phyloP scores from a whole-genome alignment of 345 rosid genomes.

The Pistacia atlantica region DNA sequence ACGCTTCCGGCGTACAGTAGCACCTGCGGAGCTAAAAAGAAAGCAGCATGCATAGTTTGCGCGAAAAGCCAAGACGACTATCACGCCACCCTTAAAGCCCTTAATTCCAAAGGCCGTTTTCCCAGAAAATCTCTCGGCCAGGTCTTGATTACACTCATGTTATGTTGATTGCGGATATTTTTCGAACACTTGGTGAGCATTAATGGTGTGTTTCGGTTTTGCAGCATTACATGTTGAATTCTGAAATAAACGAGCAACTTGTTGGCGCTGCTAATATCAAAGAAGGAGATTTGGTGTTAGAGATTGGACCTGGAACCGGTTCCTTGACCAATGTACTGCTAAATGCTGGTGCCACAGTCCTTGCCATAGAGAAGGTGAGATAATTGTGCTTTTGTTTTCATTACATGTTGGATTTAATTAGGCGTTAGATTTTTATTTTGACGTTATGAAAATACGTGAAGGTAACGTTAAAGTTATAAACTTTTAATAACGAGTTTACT shows the following conservation, averaged over 20 bases:
- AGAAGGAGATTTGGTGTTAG: slow-evolving; percentile 83
- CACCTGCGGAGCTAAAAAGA: slow-evolving; percentile 10
- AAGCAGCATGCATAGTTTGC: slow-evolving; percentile 30
- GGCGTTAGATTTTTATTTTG: no score
- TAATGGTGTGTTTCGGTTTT: slow-evolving; percentile 14
- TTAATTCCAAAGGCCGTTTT: slow-evolving; percentile 78
- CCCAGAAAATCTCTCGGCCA: slow-evolving; percentile 96
- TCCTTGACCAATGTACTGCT: slow-evolving; percentile 82
- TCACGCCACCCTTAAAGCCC: slow-evolving; percentile 80
- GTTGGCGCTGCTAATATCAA: slow-evolving; percentile 55
- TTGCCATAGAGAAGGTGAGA: slow-evolving; percentile 77
- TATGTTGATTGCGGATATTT: slow-evolving; percentile 11
- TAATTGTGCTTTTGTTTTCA: background rate
- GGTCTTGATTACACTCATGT: slow-evolving; percentile 33
- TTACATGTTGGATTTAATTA: no score
- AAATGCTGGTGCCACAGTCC: slow-evolving; percentile 65
- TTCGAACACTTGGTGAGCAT: slow-evolving; percentile 29
- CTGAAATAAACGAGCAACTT: slow-evolving; percentile 72
- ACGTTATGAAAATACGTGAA: no score
- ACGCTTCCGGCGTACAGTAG: slow-evolving; percentile 18
- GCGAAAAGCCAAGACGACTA: slow-evolving; percentile 69
- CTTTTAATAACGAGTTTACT: no score
- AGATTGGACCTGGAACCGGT: slow-evolving; percentile 97
- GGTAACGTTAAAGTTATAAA: no score
- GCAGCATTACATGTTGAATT: slow-evolving; percentile 95